A percentile compares a stretch with the other conserved stretches of the same genome.
Evolutionary conservation across 192 early-diverging fungal genomes (phyloP).

Genomic region (Dispira simplex): DNA sequence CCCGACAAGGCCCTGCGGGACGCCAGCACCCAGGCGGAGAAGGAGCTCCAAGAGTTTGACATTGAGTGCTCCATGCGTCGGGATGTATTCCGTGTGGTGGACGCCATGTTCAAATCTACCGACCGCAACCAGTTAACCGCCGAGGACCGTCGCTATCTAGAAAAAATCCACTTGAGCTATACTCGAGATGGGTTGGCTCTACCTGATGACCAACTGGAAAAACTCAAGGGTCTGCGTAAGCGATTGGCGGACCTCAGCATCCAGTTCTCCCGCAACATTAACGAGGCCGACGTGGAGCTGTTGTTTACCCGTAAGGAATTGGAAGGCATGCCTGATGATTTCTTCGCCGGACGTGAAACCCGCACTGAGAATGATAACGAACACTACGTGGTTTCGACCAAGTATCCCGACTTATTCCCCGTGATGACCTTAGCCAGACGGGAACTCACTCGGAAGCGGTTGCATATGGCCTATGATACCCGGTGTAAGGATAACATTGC

Average conservation of each 20-base stretch:
- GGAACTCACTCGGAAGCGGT: slow-evolving; percentile 33
- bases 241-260: slow-evolving; percentile 49
- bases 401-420: slow-evolving; percentile 42
- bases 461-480: slow-evolving; percentile 32
- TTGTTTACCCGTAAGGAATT: slow-evolving; percentile 38
- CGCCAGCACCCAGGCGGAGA: slow-evolving; percentile 45
- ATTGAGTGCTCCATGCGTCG: slow-evolving; percentile 46
- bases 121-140: slow-evolving; percentile 21
- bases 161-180: slow-evolving; percentile 47
- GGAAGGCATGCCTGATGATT: slow-evolving; percentile 56
- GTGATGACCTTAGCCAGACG: slow-evolving; percentile 31
- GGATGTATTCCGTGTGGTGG: slow-evolving; percentile 44
- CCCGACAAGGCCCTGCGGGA: slow-evolving; percentile 45
- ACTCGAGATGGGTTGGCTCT: slow-evolving; percentile 58
- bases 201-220: slow-evolving; percentile 34
- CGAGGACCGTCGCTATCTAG: slow-evolving; percentile 53
- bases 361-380: slow-evolving; percentile 39
- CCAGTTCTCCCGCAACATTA: slow-evolving; percentile 53
- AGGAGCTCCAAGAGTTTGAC: slow-evolving; percentile 31
- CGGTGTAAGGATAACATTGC: slow-evolving; percentile 43
- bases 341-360: slow-evolving; percentile 41
- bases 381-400: slow-evolving; percentile 53
- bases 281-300: slow-evolving; percentile 41
- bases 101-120: slow-evolving; percentile 29
- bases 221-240: slow-evolving; percentile 45